Conservation (phyloP, 495 filamentous ascomycete species). For the Aspergillus sclerotiicarbonarius region DNA sequence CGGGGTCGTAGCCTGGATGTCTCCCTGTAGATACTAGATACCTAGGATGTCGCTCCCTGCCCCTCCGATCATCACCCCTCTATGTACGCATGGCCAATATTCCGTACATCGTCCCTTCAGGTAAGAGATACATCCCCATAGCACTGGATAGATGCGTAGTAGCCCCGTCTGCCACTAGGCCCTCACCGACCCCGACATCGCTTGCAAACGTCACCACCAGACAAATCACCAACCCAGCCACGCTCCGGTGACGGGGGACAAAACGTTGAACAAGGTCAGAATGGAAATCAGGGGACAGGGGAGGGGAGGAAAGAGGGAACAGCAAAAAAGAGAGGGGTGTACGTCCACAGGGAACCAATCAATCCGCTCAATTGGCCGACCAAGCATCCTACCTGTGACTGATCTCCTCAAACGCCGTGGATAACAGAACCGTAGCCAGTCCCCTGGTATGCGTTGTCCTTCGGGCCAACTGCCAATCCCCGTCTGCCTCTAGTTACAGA, state of each 20-base stretch:
- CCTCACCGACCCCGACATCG: not conserved
- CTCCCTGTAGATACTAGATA: too few species aligned
- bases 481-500: conserved; percentile 31
- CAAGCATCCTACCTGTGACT: not conserved
- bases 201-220: not conserved
- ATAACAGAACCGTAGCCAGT: not conserved
- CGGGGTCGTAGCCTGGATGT: too few species aligned
- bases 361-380: conserved; percentile 1
- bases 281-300: not conserved
- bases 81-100: too few species aligned
- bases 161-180: not conserved
- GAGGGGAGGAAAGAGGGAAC: not conserved
- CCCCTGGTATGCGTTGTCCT: not conserved
- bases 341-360: not conserved
- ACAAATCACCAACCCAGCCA: not conserved
- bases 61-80: too few species aligned
- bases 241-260: not conserved
- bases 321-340: not conserved
- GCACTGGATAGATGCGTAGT: too few species aligned
- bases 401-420: not conserved
- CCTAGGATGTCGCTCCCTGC: too few species aligned
- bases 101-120: too few species aligned
- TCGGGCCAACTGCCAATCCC: not conserved
- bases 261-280: too few species aligned
- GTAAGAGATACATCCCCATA: too few species aligned